Base-by-base conservation (phyloP, 2,329 filamentous ascomycete genomes). In the Ophiostoma perfectum region DNA sequence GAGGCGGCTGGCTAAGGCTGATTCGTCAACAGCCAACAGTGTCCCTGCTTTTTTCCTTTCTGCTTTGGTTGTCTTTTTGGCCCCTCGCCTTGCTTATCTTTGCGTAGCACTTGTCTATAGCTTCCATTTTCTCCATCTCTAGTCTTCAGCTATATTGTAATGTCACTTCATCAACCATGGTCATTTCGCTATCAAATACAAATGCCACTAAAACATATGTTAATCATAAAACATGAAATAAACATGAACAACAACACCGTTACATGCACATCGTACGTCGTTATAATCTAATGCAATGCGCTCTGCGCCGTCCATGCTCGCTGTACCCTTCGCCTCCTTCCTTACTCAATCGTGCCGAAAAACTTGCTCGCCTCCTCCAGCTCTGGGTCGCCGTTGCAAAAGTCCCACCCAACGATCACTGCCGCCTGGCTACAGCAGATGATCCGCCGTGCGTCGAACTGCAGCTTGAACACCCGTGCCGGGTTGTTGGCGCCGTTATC, bases 351-450 rank as follows among this genome's bases (percentile, higher is more conserved):
- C 2, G 85, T 83, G 67, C 83, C 88, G 76, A 96, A 97, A 75
- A 96, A 96, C 47, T 86, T 84, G 72, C 88, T 87, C 6, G 90
- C 91, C 75, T 91, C 88, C 68, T 92, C 86, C 67, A 97, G 85
- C 73, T 96, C 90, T 68, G 85, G 79, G 72, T 99, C 93, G 4
- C 87, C 90, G 73, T 93, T 92, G 70, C 93, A 95, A 82, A 98
- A 99, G 78, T 99, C 95, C 95, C 95, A 99, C 0, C 93, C 95
- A 0, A 98, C 92, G 75, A 99, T 98, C 16, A 90, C 88, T 52
- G 89, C 89, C 68, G 95, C 92, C 77, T 98, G 93, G 72, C 91
- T 95, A 76, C 94, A 97, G 80, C 93, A 97, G 67, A 99, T 90
- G 73, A 99, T 96, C 74, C 93, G 88, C 36, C 93, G 86, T 0